Conservation (phyloP, 1,284 basidiomycete species). For the Puccinia polysora region DNA sequence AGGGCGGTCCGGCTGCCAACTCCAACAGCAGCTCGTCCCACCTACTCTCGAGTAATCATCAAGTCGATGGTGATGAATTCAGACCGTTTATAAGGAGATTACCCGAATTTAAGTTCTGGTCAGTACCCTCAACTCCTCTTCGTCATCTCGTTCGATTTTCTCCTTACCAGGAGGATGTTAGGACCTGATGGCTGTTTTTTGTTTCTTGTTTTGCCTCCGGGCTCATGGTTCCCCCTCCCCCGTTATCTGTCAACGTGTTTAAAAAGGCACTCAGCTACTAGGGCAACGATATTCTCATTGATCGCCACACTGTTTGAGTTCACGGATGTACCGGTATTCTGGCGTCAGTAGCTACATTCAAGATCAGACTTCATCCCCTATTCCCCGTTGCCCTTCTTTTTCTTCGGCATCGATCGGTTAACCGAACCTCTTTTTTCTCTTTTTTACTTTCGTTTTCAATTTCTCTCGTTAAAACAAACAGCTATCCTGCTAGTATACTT, state of each 20-base stretch:
- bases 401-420: conserved; percentile 81
- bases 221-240: no score
- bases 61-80: conserved; percentile 77
- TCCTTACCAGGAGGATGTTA: no score
- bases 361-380: conserved; percentile 73
- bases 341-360: no score
- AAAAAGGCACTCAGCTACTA: conserved; percentile 80
- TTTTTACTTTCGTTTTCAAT: conserved; percentile 52
- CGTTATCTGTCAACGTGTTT: conserved; percentile 46
- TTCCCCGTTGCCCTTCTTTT: conserved; percentile 70
- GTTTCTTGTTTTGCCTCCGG: no score
- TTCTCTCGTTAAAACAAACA: no score
- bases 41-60: conserved; percentile 45
- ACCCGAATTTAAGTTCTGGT: conserved; percentile 96
- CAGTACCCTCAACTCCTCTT: conserved; percentile 51
- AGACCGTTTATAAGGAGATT: conserved; percentile 90
- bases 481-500: conserved; percentile 57
- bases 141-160: no score
- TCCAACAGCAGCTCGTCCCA: conserved; percentile 53
- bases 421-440: conserved; percentile 61
- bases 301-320: conserved; percentile 64
- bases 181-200: no score
- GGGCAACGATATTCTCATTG: conserved; percentile 75
- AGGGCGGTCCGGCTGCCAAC: conserved; percentile 76
- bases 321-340: conserved; percentile 40